Conservation (phyloP, 2,329 filamentous ascomycete species). For the Pseudogymnoascus sp. region DNA sequence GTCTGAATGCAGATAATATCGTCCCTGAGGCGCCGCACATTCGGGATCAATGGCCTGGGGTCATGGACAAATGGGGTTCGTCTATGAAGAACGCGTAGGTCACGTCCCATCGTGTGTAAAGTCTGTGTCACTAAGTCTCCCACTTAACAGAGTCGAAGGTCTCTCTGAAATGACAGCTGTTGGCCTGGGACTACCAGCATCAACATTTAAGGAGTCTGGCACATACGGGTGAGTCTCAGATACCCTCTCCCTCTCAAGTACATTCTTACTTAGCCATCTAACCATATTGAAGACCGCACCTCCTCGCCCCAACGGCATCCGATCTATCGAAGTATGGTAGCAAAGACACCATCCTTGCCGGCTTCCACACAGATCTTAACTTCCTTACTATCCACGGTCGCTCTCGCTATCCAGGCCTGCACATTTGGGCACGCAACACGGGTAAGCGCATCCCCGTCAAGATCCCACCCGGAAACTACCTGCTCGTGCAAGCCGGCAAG, state of each 20-base stretch:
- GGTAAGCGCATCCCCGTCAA: constrained; percentile 50
- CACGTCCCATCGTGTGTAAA: constrained; percentile 43
- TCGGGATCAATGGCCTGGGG: constrained; percentile 25
- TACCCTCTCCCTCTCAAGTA: not conserved
- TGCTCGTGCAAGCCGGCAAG: constrained; percentile 56
- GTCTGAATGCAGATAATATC: constrained; percentile 48
- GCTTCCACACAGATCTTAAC: constrained; percentile 59
- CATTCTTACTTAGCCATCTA: constrained; percentile 19
- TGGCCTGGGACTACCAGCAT: constrained; percentile 45
- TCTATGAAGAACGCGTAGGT: constrained; percentile 53
- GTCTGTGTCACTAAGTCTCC: constrained; percentile 45
- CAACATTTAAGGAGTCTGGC: constrained; percentile 48
- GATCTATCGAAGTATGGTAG: constrained; percentile 47
- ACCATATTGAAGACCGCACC: constrained; percentile 31
- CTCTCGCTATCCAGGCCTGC: constrained; percentile 53
- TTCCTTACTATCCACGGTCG: constrained; percentile 59
- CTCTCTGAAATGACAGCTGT: constrained; percentile 53
- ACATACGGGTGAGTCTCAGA: constrained; percentile 31
- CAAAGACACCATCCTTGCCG: constrained; percentile 52
- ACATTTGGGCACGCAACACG: constrained; percentile 59
- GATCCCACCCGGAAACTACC: constrained; percentile 50
- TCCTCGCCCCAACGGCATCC: constrained; percentile 54
- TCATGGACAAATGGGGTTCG: constrained; percentile 36
- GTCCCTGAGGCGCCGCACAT: constrained; percentile 44
- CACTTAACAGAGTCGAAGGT: not conserved